phyloP scores from a whole-genome alignment of 306 rosid species.

The Ceratonia siliqua region DNA sequence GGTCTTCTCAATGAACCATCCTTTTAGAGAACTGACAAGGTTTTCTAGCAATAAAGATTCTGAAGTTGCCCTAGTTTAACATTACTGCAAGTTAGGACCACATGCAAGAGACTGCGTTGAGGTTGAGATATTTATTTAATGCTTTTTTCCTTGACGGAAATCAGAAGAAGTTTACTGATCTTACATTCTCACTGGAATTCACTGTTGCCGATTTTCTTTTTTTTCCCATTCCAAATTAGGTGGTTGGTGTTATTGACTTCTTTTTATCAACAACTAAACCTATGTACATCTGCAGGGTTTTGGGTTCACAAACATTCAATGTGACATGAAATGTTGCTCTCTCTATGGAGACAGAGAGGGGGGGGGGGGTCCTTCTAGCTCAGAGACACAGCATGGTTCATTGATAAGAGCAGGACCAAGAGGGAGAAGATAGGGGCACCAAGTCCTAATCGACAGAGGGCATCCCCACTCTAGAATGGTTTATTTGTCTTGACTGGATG shows the following conservation, averaged over 20 bases:
- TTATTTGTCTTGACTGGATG: conserved; percentile 57
- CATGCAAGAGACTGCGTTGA: conserved; percentile 4
- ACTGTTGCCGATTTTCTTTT: no score
- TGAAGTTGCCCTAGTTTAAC: not conserved
- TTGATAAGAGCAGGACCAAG: conserved; percentile 4
- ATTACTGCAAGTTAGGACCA: no score
- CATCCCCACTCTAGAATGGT: conserved; percentile 43
- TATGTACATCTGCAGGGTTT: not conserved
- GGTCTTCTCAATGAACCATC: conserved; percentile 1
- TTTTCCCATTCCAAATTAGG: no score
- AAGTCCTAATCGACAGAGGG: not conserved
- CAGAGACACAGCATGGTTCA: not conserved
- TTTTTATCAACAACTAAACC: not conserved
- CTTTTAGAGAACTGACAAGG: not conserved
- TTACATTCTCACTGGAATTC: no score
- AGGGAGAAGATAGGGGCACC: conserved; percentile 2
- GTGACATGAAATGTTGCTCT: not conserved
- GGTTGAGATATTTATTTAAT: not conserved
- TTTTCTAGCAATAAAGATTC: not conserved
- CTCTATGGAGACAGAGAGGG: not conserved
- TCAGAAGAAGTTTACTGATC: not conserved
- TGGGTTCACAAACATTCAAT: no score
- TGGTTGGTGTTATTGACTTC: not conserved
- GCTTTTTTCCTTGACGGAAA: not conserved
- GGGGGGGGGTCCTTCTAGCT: conserved; percentile 23